phyloP scores from a whole-genome alignment of 106 monocot species.

The Dioscorea alata region DNA sequence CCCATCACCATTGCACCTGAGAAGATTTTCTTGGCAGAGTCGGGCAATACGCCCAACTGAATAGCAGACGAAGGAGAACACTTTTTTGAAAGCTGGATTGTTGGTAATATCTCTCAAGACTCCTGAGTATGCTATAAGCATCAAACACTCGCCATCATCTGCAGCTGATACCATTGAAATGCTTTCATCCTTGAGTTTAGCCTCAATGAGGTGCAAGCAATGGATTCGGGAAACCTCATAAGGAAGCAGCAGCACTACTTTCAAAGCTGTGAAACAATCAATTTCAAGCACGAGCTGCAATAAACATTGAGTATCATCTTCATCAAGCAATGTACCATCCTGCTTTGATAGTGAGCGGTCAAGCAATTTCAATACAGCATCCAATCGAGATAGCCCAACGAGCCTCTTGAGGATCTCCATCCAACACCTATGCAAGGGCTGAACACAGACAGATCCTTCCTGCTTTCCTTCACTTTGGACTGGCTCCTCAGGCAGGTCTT shows the following conservation, averaged over 20 bases:
- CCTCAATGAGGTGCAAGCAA: slow-evolving; percentile 39
- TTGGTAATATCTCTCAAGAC: slow-evolving; percentile 22
- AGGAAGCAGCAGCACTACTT: slow-evolving; percentile 60
- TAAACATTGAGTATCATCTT: slow-evolving; percentile 56
- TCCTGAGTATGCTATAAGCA: slow-evolving; percentile 54
- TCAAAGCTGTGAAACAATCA: slow-evolving; percentile 56
- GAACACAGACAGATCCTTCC: slow-evolving; percentile 18
- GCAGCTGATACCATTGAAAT: slow-evolving; percentile 10
- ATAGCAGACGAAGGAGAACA: slow-evolving; percentile 70
- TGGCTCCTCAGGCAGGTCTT: slow-evolving; percentile 59
- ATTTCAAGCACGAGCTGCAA: slow-evolving; percentile 26
- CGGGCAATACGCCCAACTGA: slow-evolving; percentile 54
- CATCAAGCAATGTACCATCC: slow-evolving; percentile 35
- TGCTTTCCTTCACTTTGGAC: slow-evolving; percentile 22
- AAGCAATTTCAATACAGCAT: slow-evolving; percentile 39
- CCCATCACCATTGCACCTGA: slow-evolving; percentile 9
- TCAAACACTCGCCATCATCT: slow-evolving; percentile 47
- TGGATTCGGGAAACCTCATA: slow-evolving; percentile 34
- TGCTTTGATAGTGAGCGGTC: slow-evolving; percentile 39
- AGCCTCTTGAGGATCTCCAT: slow-evolving; percentile 51
- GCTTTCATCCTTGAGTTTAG: slow-evolving; percentile 34
- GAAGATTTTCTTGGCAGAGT: slow-evolving; percentile 41
- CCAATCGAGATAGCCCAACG: slow-evolving; percentile 31
- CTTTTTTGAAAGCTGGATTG: slow-evolving; percentile 26
- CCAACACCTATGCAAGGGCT: slow-evolving; percentile 81